Base-by-base conservation (phyloP, 345 rosid genomes). In the Jatropha curcas region DNA sequence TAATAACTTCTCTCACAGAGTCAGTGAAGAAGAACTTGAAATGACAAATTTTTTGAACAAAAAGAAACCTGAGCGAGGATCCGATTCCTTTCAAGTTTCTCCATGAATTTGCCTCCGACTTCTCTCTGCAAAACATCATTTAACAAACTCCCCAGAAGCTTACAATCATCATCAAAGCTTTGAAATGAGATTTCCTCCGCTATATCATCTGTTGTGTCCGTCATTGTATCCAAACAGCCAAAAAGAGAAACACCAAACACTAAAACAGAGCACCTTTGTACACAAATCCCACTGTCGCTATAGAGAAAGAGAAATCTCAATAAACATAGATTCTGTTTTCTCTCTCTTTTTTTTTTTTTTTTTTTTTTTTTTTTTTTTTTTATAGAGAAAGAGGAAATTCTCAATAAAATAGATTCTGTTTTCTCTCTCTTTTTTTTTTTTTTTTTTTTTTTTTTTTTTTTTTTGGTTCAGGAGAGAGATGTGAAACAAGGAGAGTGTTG, bases 171-270 rank as follows among this genome's bases (percentile, higher is more conserved):
- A 7, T 95, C 99, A 74, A 86, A 95, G 86, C 88, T 88, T 71
- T 92, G 99, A 72, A 92, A 95, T 46, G 98, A 90, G 71, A 95
- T 92, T 71, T 83, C 98, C 82, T 95, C 98, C 0, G 98, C 93
- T 70, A 92, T 90, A 76, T 95, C 99, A 79, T 95, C 98, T 22
- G 96, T 95, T 2, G 94, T 89, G 78, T 92, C 99, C 83, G 98
- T 92, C 99, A 95, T 94, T 79, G 33, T 51, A 25, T 0, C 52
- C 53, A 4, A 48, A 17, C 7, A 41, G 4, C 7, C 1, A 48
- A 48, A 48, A 16, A 48, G 17, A 4, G 6, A 48, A 16, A 48
- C 1, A 8, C 12, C 9, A 5, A 22, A 31, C 9, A 31, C 57
- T 35, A 31, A 46, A 27, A 20, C 16, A 70, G 31, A 27, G 6